A percentile compares a stretch with the other conserved stretches of the same genome.
Evolutionary conservation across 192 early-diverging fungal genomes (phyloP).

Genomic region (Thamnidium elegans): DNA sequence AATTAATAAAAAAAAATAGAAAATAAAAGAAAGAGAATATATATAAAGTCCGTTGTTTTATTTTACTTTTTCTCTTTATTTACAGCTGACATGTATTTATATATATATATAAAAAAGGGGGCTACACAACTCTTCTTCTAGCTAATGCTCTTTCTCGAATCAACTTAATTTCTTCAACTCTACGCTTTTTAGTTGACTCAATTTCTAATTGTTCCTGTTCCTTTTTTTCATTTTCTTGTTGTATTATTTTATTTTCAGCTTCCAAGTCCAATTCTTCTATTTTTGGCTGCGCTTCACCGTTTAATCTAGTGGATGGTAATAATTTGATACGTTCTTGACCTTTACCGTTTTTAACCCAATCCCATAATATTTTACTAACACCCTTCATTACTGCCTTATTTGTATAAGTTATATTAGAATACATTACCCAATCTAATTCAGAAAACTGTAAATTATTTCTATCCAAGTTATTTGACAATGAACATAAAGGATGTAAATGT

Average conservation of each 20-base stretch:
- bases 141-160: constrained; percentile 43
- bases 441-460: constrained; percentile 32
- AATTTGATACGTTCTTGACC: constrained; percentile 30
- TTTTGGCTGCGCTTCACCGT: constrained; percentile 27
- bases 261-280: constrained; percentile 9
- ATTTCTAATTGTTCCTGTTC: constrained; percentile 17
- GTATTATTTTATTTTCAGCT: constrained; percentile 1
- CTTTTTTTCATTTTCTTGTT: not conserved
- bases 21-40: too few relatives aligned
- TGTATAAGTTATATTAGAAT: constrained; percentile 90
- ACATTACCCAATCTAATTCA: constrained; percentile 90
- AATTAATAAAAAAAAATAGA: too few relatives aligned
- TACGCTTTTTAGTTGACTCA: constrained; percentile 30
- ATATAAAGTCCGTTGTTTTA: too few relatives aligned
- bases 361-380: constrained; percentile 82
- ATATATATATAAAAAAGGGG: too few relatives aligned
- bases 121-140: constrained; percentile 19
- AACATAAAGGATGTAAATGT: constrained; percentile 85
- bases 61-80: too few relatives aligned
- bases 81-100: too few relatives aligned
- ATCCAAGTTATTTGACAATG: constrained; percentile 77
- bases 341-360: constrained; percentile 84
- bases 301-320: constrained; percentile 24
- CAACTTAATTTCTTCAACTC: constrained; percentile 39
- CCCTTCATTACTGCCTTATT: constrained; percentile 96